Conservation (phyloP, 805 yeast genomes). For the Starmerella apicola region DNA sequence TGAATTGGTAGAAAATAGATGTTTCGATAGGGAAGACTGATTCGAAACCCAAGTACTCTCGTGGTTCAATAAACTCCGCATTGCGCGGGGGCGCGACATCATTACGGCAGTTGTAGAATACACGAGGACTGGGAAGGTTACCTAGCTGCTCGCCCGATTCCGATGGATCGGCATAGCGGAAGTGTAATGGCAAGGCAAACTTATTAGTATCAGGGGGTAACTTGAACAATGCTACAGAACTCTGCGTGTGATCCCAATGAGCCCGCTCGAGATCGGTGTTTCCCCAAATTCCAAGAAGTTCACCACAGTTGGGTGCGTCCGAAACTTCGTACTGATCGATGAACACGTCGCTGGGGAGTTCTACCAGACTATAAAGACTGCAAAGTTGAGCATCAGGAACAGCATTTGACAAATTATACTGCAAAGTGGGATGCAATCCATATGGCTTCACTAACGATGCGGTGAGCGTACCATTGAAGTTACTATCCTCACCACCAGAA, state of each 20-base stretch:
- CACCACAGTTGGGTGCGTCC: slow-evolving; percentile 21
- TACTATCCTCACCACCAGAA: no score
- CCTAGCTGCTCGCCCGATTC: slow-evolving; percentile 18
- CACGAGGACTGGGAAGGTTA: slow-evolving; percentile 30
- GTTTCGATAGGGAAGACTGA: slow-evolving; percentile 33
- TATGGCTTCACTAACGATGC: slow-evolving; percentile 14
- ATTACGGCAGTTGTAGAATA: slow-evolving; percentile 41
- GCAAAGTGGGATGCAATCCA: slow-evolving; percentile 22
- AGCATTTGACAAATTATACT: slow-evolving; percentile 1
- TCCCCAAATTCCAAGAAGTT: slow-evolving; percentile 37
- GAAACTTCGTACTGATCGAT: slow-evolving; percentile 45
- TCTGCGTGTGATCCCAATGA: slow-evolving; percentile 35
- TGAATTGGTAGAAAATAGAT: slow-evolving; percentile 31
- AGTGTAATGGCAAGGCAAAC: slow-evolving; percentile 36
- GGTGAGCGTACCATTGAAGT: neutral
- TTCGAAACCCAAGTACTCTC: slow-evolving; percentile 32
- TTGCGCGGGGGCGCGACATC: slow-evolving; percentile 21
- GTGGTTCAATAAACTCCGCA: slow-evolving; percentile 8
- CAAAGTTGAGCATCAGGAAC: slow-evolving; percentile 28
- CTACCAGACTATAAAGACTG: slow-evolving; percentile 33
- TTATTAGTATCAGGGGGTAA: slow-evolving; percentile 18
- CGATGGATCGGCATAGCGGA: slow-evolving; percentile 38
- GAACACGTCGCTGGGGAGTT: slow-evolving; percentile 37
- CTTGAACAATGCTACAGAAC: slow-evolving; percentile 34
- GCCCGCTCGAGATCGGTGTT: slow-evolving; percentile 49